Base-by-base conservation (phyloP, 441 rosid species). In the Pelargonium australe region DNA sequence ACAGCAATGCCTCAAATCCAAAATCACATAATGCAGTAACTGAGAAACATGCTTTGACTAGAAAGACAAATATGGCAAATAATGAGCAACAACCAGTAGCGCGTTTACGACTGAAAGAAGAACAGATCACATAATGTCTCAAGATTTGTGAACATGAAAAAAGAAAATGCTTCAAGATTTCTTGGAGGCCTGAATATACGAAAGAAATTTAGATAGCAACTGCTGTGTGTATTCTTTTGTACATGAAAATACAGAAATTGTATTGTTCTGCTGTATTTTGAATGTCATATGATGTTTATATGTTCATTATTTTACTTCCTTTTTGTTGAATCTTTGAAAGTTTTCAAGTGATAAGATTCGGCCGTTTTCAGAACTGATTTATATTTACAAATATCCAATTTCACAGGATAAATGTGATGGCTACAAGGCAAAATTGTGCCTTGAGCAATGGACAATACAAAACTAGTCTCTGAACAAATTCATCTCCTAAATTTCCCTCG, bases 221-320 rank as follows among this genome's bases (percentile, higher is more conserved):
- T 53, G 72, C 72, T 80, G 74, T 71, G 31, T 71, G 83, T 74
- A 84, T 84, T 84, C 83, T 82, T 84, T 81, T 82, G 85, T 84
- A 78, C 76, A 80, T 72, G 73, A 60, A 72, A 72, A 55, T 69
- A 58, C 67, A 14, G 4, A 41, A 70, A 65, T 45, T 3, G 77
- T 62, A 49, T 2, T 5, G 3, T 11, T 49, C 66, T 77, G 64
- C 68, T 63, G 66, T 70, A 73, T 73, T 68, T 9, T 71, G 44
- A 57, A 23, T 69, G 47, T 20, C 5, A 76, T 65, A 78, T 53
- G 60, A n/a, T 53, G 60, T 79, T 53, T 53, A 55, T 55, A 55
- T 8, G 10, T 5, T 23, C 23, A 23, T 17, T 55, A 55, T 49
- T 3, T 16, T 49, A 16, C 7, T 17, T 9, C 10, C 1, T 19